phyloP scores from a whole-genome alignment of 192 early-diverging fungal genomes.

The Oehlia diaphana region DNA sequence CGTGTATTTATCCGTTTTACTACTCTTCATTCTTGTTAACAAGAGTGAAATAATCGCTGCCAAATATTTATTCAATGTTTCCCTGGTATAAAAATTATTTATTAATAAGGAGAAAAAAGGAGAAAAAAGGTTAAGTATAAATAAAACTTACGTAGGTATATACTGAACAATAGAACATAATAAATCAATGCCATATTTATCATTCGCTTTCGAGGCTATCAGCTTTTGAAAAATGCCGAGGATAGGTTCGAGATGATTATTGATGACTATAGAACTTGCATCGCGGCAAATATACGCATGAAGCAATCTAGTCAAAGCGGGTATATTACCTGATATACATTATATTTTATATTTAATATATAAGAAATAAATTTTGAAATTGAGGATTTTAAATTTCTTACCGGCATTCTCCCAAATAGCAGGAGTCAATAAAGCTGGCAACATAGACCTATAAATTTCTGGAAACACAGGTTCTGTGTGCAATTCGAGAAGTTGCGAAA shows the following conservation, averaged over 20 bases:
- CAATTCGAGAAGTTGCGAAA: constrained; percentile 83
- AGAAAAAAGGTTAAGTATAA: constrained; percentile 41
- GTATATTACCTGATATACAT: constrained; percentile 72
- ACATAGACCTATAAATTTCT: constrained; percentile 66
- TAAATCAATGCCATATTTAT: constrained; percentile 84
- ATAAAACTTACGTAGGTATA: constrained; percentile 67
- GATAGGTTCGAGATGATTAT: constrained; percentile 75
- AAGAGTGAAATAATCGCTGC: constrained; percentile 46
- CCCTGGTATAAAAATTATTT: constrained; percentile 35
- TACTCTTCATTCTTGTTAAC: constrained; percentile 49
- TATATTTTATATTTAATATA: not conserved
- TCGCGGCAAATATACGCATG: constrained; percentile 84
- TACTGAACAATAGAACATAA: constrained; percentile 75
- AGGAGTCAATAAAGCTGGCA: constrained; percentile 82
- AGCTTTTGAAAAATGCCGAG: constrained; percentile 95
- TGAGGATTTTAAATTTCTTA: constrained; percentile 22
- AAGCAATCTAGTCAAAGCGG: constrained; percentile 88
- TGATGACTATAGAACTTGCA: constrained; percentile 63
- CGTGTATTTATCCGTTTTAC: constrained; percentile 66
- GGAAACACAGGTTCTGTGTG: constrained; percentile 69
- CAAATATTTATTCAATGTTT: constrained; percentile 48
- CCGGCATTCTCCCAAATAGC: constrained; percentile 83
- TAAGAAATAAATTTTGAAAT: not conserved
- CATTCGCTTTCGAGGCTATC: constrained; percentile 78
- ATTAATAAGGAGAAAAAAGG: not conserved